Evolutionary conservation across 2,329 filamentous ascomycete genomes (phyloP).

Genomic region (Beauveria medogensis): DNA sequence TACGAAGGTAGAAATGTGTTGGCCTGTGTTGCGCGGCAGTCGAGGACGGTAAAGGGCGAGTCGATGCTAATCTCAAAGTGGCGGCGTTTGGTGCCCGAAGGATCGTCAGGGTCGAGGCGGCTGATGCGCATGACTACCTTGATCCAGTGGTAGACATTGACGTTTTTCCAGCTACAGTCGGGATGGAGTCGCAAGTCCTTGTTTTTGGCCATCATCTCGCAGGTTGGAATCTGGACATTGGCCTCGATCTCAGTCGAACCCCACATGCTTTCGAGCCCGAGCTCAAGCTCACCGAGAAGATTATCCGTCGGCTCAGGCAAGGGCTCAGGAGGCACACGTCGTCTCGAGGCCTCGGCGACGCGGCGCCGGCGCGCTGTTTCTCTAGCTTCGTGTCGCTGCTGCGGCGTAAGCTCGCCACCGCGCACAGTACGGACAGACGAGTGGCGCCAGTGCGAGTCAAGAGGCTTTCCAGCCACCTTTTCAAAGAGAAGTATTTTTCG

Average conservation of each 20-base stretch:
- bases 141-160: constrained; percentile 93
- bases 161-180: constrained; percentile 88
- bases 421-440: constrained; percentile 70
- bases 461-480: constrained; percentile 72
- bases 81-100: constrained; percentile 61
- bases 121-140: constrained; percentile 94
- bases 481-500: constrained; percentile 82
- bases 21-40: constrained; percentile 84
- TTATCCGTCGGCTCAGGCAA: constrained; percentile 55
- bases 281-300: constrained; percentile 70
- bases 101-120: constrained; percentile 69
- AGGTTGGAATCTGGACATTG: constrained; percentile 85
- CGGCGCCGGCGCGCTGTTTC: constrained; percentile 40
- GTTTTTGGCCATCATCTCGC: constrained; percentile 74
- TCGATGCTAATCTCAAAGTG: constrained; percentile 97
- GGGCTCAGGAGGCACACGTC: constrained; percentile 28
- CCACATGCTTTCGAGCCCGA: constrained; percentile 62
- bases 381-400: constrained; percentile 40
- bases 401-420: constrained; percentile 63
- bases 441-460: constrained; percentile 63
- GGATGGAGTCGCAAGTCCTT: constrained; percentile 62
- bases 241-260: constrained; percentile 92
- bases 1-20: constrained; percentile 84
- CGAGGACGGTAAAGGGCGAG: constrained; percentile 87
- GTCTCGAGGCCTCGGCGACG: constrained; percentile 43